A percentile compares a stretch with the other conserved stretches of the same genome.
Conservation (phyloP, 306 rosid species). For the Herpetospermum pedunculosum region DNA sequence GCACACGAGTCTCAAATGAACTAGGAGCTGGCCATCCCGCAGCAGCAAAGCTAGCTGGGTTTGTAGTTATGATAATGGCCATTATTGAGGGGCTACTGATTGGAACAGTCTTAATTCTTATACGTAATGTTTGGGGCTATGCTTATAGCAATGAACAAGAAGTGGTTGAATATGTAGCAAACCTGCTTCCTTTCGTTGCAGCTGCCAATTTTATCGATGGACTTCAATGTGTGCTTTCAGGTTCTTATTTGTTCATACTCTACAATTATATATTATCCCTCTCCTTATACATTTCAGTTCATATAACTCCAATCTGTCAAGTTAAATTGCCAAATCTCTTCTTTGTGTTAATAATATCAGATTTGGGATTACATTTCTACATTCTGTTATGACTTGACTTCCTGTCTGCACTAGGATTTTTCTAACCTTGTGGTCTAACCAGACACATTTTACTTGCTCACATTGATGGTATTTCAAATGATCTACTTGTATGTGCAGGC, state of each 20-base stretch:
- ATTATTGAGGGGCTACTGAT: constrained; percentile 32
- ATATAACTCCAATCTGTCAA: background rate
- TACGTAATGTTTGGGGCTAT: constrained; percentile 61
- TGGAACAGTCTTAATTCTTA: constrained; percentile 29
- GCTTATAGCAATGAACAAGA: constrained; percentile 48
- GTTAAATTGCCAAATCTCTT: no score
- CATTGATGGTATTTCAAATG: background rate
- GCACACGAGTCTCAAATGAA: constrained; percentile 71
- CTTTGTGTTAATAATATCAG: no score
- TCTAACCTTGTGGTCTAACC: background rate
- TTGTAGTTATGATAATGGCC: constrained; percentile 37
- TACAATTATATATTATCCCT: background rate
- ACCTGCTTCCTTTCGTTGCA: constrained; percentile 56
- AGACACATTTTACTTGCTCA: background rate
- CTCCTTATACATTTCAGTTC: background rate
- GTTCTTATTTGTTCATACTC: constrained; percentile 6
- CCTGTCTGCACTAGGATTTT: background rate
- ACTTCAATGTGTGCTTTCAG: constrained; percentile 66
- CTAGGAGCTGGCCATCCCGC: constrained; percentile 56
- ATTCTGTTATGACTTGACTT: background rate
- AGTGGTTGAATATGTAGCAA: constrained; percentile 45
- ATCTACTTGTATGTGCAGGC: constrained; percentile 21
- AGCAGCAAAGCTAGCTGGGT: constrained; percentile 48
- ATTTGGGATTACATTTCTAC: background rate
- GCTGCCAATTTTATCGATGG: constrained; percentile 48